Percentiles rank a stretch among this genome's conserved stretches.
Evolutionary conservation across 768 basidiomycete genomes (phyloP).

Genomic region (Tricholoma hemisulphureum): DNA sequence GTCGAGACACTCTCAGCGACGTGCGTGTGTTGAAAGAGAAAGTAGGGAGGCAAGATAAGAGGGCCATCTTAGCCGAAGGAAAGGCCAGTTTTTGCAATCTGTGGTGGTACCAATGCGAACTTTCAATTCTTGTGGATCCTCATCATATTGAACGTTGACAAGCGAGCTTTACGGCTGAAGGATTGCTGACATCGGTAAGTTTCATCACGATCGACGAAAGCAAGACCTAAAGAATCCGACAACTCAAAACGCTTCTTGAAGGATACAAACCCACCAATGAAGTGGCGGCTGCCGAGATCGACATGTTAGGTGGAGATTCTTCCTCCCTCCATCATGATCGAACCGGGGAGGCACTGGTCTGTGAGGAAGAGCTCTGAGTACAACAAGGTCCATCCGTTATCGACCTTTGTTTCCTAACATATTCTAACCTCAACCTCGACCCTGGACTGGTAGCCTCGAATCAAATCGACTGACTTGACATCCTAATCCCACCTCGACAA

Average conservation of each 20-base stretch:
- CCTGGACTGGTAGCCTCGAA: conserved; percentile 42
- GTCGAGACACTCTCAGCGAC: conserved; percentile 34
- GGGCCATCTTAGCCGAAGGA: conserved; percentile 42
- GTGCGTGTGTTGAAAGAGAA: conserved; percentile 39
- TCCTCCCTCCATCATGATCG: conserved; percentile 20
- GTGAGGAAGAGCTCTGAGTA: conserved; percentile 29
- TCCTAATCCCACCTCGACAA: conserved; percentile 42
- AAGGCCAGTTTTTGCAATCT: conserved; percentile 63
- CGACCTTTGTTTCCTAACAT: not conserved
- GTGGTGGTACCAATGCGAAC: conserved; percentile 48
- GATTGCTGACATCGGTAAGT: conserved; percentile 21
- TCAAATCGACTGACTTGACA: conserved; percentile 33
- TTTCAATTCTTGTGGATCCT: conserved; percentile 7
- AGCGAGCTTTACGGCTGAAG: conserved; percentile 66
- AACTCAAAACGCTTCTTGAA: conserved; percentile 53
- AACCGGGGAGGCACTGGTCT: conserved; percentile 34
- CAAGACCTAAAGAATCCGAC: conserved; percentile 43
- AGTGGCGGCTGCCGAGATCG: conserved; percentile 45
- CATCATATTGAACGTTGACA: conserved; percentile 21
- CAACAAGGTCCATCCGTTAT: conserved; percentile 36
- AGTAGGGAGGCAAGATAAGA: conserved; percentile 29
- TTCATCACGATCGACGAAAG: conserved; percentile 30
- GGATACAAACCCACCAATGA: conserved; percentile 48
- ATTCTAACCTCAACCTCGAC: not conserved
- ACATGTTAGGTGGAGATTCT: conserved; percentile 40